Percentiles rank a stretch among this genome's conserved stretches.
Evolutionary conservation across 2,329 filamentous ascomycete species (phyloP).

Genomic region (Triangularia verruculosa): DNA sequence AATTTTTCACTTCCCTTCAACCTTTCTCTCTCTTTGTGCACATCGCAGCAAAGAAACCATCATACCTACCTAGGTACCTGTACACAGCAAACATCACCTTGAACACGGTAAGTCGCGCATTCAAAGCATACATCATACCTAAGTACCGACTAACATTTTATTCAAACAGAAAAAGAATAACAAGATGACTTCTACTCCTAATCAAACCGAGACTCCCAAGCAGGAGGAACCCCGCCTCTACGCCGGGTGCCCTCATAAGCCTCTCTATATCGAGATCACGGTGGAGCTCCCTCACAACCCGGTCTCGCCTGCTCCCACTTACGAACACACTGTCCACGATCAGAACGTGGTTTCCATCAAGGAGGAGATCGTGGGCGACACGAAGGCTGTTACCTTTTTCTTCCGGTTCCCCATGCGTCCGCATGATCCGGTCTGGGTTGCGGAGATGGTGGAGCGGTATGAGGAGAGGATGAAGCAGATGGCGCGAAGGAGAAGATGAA

Average conservation of each 20-base stretch:
- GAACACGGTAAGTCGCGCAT: background rate
- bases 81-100: background rate
- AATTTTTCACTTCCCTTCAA: too few relatives aligned
- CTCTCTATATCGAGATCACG: background rate
- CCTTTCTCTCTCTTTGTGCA: too few relatives aligned
- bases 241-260: background rate
- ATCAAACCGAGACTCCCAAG: background rate
- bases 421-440: background rate
- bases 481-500: too few relatives aligned
- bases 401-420: background rate
- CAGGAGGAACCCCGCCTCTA: background rate
- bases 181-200: background rate
- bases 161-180: background rate
- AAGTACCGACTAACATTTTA: background rate
- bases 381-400: background rate
- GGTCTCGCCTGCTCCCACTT: background rate
- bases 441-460: too few relatives aligned
- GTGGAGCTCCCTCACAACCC: background rate
- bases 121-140: too few relatives aligned
- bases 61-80: too few relatives aligned
- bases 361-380: background rate
- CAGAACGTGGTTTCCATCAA: background rate
- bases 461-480: too few relatives aligned
- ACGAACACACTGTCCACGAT: background rate
- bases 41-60: too few relatives aligned